Percentiles rank a stretch among this genome's conserved stretches.
Evolutionary conservation across 2,329 filamentous ascomycete genomes (phyloP).

Genomic region (Fusarium tricinctum): DNA sequence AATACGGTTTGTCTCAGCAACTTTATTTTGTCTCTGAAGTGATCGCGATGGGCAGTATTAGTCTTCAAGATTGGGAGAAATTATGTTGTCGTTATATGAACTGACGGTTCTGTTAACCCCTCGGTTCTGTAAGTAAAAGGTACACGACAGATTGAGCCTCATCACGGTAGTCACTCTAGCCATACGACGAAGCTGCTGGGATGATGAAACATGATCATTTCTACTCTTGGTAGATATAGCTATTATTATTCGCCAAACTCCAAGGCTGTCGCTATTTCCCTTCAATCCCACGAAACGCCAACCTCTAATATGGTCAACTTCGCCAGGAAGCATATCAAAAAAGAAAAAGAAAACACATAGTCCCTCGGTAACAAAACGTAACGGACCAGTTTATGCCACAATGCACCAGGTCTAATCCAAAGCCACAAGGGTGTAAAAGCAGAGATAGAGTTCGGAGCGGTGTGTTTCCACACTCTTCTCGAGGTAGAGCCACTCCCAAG

Average conservation of each 20-base stretch:
- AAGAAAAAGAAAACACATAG: conserved; percentile 7
- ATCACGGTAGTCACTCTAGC: neutral
- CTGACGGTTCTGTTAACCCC: neutral
- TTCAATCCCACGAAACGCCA: conserved; percentile 41
- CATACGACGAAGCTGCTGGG: neutral
- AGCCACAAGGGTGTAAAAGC: conserved; percentile 9
- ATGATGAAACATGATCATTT: conserved; percentile 15
- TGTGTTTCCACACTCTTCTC: conserved; percentile 28
- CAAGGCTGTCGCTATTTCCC: conserved; percentile 28
- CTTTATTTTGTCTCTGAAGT: neutral
- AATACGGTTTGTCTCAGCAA: conserved; percentile 5
- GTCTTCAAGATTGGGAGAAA: neutral
- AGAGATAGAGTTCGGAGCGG: conserved; percentile 18
- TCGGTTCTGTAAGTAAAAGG: neutral
- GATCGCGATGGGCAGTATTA: neutral
- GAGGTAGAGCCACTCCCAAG: conserved; percentile 32
- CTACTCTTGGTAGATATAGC: conserved; percentile 32
- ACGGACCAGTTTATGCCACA: conserved; percentile 21
- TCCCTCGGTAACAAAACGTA: conserved; percentile 6
- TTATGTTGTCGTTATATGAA: neutral
- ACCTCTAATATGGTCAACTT: conserved; percentile 41
- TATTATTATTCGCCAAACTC: conserved; percentile 38
- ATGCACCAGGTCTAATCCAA: conserved; percentile 27
- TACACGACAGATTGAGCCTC: neutral
- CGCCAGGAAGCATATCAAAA: conserved; percentile 38